A percentile compares a stretch with the other conserved stretches of the same genome.
Conservation (phyloP, 495 filamentous ascomycete species). For the Xylaria cubensis region DNA sequence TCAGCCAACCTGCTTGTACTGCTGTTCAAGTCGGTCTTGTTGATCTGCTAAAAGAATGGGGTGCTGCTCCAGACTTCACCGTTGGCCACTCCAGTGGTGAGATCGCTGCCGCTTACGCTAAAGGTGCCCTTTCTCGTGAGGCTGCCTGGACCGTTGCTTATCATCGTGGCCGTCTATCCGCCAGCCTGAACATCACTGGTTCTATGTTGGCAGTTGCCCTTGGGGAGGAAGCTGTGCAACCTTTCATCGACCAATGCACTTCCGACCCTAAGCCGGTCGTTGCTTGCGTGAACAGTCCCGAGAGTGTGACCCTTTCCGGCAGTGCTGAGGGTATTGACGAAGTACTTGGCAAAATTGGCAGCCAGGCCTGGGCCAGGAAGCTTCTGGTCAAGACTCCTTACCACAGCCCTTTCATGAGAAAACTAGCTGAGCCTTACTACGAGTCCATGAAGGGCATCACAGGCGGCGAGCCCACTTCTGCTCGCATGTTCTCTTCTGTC, state of each 20-base stretch:
- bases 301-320: conserved; percentile 55
- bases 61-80: conserved; percentile 52
- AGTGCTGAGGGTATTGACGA: conserved; percentile 44
- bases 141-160: conserved; percentile 59
- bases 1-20: conserved; percentile 52
- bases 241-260: conserved; percentile 40
- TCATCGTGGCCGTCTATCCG: conserved; percentile 43
- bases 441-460: conserved; percentile 32
- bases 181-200: conserved; percentile 36
- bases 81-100: conserved; percentile 69
- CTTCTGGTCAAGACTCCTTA: conserved; percentile 51
- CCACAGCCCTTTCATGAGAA: conserved; percentile 53
- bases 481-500: conserved; percentile 51
- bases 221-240: conserved; percentile 32
- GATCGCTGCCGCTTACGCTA: conserved; percentile 58
- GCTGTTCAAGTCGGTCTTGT: conserved; percentile 61
- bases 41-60: conserved; percentile 56
- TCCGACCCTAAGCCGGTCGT: conserved; percentile 38
- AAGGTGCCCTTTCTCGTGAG: conserved; percentile 49
- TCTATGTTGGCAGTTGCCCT: conserved; percentile 54
- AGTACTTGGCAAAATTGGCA: conserved; percentile 35
- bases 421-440: conserved; percentile 46
- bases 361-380: conserved; percentile 45
- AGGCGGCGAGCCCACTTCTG: conserved; percentile 22
- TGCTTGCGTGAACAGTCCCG: conserved; percentile 58